phyloP scores from a whole-genome alignment of 2,329 filamentous ascomycete species.

The Verticillium klebahnii region DNA sequence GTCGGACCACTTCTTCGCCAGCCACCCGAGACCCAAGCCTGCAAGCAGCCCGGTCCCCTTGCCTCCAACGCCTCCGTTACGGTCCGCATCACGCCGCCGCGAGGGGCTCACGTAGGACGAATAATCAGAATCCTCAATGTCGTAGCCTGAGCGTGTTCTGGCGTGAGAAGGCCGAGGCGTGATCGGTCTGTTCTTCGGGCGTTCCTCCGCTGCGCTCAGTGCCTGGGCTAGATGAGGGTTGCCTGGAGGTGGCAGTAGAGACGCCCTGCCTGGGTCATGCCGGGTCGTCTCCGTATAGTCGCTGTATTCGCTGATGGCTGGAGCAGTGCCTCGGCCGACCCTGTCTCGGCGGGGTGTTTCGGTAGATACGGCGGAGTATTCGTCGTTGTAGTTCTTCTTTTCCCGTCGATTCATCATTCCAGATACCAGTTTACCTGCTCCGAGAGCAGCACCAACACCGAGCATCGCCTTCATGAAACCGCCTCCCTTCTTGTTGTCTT shows the following conservation, averaged over 20 bases:
- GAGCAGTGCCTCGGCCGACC: slow-evolving; percentile 27
- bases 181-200: slow-evolving; percentile 33
- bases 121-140: slow-evolving; percentile 50
- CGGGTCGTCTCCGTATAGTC: slow-evolving; percentile 38
- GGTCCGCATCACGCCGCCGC: slow-evolving; percentile 41
- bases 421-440: slow-evolving; percentile 58
- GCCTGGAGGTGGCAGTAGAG: slow-evolving; percentile 43
- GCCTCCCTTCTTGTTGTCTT: slow-evolving; percentile 26
- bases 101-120: slow-evolving; percentile 62
- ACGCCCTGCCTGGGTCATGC: slow-evolving; percentile 28
- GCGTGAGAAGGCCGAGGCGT: slow-evolving; percentile 45
- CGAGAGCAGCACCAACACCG: slow-evolving; percentile 56
- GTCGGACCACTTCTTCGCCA: slow-evolving; percentile 61
- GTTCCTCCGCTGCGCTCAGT: slow-evolving; percentile 38
- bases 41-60: slow-evolving; percentile 55
- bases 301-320: slow-evolving; percentile 46
- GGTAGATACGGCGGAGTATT: slow-evolving; percentile 58
- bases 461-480: slow-evolving; percentile 59
- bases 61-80: slow-evolving; percentile 34
- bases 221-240: slow-evolving; percentile 37
- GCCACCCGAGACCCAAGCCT: slow-evolving; percentile 62
- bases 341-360: slow-evolving; percentile 52
- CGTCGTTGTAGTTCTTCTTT: slow-evolving; percentile 46
- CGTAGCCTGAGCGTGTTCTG: slow-evolving; percentile 36
- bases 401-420: slow-evolving; percentile 50